Evolutionary conservation across 441 rosid genomes (phyloP), one percentile per base, ranked within the genome.

Genomic region (Capsella rubella): DNA sequence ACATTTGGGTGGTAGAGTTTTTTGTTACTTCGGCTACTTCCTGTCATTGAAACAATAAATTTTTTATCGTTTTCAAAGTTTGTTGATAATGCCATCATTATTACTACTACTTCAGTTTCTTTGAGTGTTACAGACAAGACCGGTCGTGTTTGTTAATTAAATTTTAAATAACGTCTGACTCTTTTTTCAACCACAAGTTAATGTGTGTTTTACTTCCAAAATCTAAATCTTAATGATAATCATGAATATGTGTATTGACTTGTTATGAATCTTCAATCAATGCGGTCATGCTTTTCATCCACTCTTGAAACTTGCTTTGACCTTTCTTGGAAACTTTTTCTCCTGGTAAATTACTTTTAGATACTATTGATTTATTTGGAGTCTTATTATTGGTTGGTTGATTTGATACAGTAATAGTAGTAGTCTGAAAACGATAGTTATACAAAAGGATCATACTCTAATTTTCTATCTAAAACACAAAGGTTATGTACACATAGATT

Each of bases 61-160:
- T 37, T 21, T 46, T 54, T 5, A 14, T 25, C 43, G 16, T 49
- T 71, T 57, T 72, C 59, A 46, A 72, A 51, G 69, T 46, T 46
- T 72, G 52, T 52, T 71, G 77, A 77, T 77, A 65, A 60, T 59
- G 52, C 15, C 55, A 72, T 67, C 77, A 59, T 78, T 72, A 78
- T 53, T 14, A 28, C 58, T 14, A 28, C 58, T 43, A 49, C 37
- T 72, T 65, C 80, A 67, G 77, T 78, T 67, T 72, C 77, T 60
- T 72, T 1, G n/a, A 72, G 11, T 51, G 73, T 71, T 65, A 66
- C 37, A 59, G 81, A 78, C 74, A 72, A 72, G 81, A 67, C 77
- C 61, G 55, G 77, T 72, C 74, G 15, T 57, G 35, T 52, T 77
- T 49, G 29, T 71, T 71, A 32, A 56, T 52, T 59, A 65, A 18